A percentile compares a stretch with the other conserved stretches of the same genome.
phyloP scores from a whole-genome alignment of 2,329 filamentous ascomycete species.

The Botrytis porri region DNA sequence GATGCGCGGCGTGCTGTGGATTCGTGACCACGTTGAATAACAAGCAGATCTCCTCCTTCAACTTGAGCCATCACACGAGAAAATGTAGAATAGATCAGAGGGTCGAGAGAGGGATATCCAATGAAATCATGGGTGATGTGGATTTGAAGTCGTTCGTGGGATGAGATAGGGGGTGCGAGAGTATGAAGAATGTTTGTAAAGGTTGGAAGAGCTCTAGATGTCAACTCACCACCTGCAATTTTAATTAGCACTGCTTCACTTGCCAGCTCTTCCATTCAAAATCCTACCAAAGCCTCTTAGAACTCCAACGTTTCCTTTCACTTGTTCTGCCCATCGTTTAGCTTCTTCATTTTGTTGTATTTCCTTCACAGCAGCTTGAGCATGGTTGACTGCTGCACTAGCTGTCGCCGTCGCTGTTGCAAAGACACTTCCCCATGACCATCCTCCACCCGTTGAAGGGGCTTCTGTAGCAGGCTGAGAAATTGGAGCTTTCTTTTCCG shows the following conservation, averaged over 20 bases:
- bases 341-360: conserved; percentile 96
- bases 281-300: conserved; percentile 69
- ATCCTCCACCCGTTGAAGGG: conserved; percentile 60
- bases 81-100: conserved; percentile 88
- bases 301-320: conserved; percentile 81
- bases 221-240: conserved; percentile 74
- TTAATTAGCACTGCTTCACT: conserved; percentile 21
- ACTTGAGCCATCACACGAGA: conserved; percentile 98
- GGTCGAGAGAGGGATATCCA: conserved; percentile 91
- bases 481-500: conserved; percentile 50
- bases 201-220: conserved; percentile 83
- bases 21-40: conserved; percentile 90
- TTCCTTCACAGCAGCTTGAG: conserved; percentile 88
- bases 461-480: conserved; percentile 43
- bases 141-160: conserved; percentile 93
- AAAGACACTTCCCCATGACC: conserved; percentile 78
- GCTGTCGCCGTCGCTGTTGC: conserved; percentile 64
- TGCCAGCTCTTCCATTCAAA: not conserved
- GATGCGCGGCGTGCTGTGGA: conserved; percentile 66
- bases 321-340: conserved; percentile 92
- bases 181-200: conserved; percentile 95
- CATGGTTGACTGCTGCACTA: conserved; percentile 80
- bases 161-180: conserved; percentile 91
- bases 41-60: conserved; percentile 90
- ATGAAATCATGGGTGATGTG: conserved; percentile 96